phyloP scores from a whole-genome alignment of 306 rosid species.

The Prunus dulcis region DNA sequence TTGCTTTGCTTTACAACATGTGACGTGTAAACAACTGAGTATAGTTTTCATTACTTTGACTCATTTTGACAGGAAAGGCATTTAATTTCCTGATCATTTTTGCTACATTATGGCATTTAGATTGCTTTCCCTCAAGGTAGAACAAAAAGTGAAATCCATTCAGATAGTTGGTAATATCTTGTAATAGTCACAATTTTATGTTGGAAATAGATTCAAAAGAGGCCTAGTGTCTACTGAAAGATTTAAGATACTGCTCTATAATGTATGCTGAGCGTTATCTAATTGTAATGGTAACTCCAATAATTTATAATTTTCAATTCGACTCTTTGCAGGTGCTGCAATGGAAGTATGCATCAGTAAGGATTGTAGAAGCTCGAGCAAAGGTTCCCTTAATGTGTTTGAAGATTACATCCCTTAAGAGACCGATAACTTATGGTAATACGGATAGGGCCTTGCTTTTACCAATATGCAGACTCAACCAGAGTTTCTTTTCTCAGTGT shows the following conservation, averaged over 20 bases:
- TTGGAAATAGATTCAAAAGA: neutral
- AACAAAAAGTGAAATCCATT: neutral
- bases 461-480: slow-evolving; percentile 24
- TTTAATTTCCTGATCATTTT: neutral
- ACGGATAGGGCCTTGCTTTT: slow-evolving; percentile 29
- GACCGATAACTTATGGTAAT: slow-evolving; percentile 17
- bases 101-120: neutral
- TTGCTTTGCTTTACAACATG: neutral
- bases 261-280: neutral
- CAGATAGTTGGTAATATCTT: neutral
- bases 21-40: neutral
- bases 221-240: neutral
- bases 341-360: slow-evolving; percentile 28
- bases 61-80: neutral
- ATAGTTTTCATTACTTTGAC: neutral
- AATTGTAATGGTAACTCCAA: neutral
- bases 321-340: slow-evolving; percentile 41
- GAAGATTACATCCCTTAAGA: neutral
- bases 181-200: neutral
- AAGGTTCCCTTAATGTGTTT: slow-evolving; percentile 7
- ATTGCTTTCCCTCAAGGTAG: neutral
- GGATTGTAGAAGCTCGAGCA: slow-evolving; percentile 26
- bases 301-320: neutral
- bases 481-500: slow-evolving; percentile 20
- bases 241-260: neutral